Percentiles rank a stretch among this genome's conserved stretches.
phyloP scores from a whole-genome alignment of 2,329 filamentous ascomycete genomes.

The Uncinocarpus reesii region DNA sequence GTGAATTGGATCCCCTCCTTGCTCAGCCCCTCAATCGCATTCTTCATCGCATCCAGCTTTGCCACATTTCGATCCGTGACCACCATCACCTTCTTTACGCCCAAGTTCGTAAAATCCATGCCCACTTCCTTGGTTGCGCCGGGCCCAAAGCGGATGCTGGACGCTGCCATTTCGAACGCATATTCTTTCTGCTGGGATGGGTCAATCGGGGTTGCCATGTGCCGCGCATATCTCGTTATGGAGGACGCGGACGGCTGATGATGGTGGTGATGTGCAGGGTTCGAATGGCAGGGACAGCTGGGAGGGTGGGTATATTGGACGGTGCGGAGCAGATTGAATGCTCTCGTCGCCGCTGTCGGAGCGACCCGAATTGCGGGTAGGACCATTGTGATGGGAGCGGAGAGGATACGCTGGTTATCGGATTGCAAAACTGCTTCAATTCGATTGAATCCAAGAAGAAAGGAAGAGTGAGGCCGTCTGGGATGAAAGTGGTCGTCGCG shows the following conservation, averaged over 20 bases:
- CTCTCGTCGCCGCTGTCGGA: constrained; percentile 38
- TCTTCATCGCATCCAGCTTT: constrained; percentile 78
- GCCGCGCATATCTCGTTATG: constrained; percentile 43
- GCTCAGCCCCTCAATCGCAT: constrained; percentile 70
- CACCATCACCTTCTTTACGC: constrained; percentile 74
- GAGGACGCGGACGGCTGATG: constrained; percentile 36
- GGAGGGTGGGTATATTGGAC: constrained; percentile 84
- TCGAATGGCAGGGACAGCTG: constrained; percentile 84
- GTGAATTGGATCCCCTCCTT: constrained; percentile 69
- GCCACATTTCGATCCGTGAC: constrained; percentile 79
- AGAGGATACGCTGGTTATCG: neutral
- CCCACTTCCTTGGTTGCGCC: constrained; percentile 92
- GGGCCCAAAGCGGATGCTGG: constrained; percentile 84
- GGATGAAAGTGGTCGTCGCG: neutral
- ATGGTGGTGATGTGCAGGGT: constrained; percentile 71
- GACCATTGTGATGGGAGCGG: constrained; percentile 23
- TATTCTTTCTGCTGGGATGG: constrained; percentile 75
- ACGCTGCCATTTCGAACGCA: constrained; percentile 97
- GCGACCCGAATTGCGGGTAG: constrained; percentile 36
- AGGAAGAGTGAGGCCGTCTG: neutral
- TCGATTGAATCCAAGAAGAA: neutral
- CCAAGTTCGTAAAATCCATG: constrained; percentile 93
- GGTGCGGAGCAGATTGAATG: constrained; percentile 62
- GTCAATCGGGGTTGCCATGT: constrained; percentile 68
- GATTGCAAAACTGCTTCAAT: neutral